These are phyloP conservation scores for Bipolaris gigantea DNA, from an alignment of 2,329 filamentous ascomycete species.

Conservation along the genomic window DNA sequence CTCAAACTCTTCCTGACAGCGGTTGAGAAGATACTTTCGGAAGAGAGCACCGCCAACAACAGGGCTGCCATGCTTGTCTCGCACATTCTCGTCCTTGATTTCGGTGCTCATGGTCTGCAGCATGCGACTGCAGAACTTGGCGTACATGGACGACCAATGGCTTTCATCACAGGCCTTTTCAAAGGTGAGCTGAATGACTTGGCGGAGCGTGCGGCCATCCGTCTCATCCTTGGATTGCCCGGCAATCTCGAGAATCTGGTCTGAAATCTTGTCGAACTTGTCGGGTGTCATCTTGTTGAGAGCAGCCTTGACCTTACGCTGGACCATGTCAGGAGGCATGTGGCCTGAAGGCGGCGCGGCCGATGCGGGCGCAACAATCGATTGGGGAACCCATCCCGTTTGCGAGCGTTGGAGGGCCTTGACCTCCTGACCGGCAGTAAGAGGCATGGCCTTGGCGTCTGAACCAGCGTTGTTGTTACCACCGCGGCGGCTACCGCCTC, in stretches of 20 bases:
- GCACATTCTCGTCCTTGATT: conserved; percentile 92
- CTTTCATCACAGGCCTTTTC: conserved; percentile 98
- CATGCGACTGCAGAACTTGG: conserved; percentile 98
- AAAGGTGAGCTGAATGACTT: conserved; percentile 98
- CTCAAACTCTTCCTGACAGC: conserved; percentile 98
- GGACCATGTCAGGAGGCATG: conserved; percentile 88
- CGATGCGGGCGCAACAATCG: conserved; percentile 43
- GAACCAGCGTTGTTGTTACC: conserved; percentile 59
- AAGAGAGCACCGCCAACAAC: conserved; percentile 93
- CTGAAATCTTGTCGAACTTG: conserved; percentile 94
- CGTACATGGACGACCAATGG: conserved; percentile 98
- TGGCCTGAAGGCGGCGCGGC: conserved; percentile 42
- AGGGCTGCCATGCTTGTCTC: conserved; percentile 83
- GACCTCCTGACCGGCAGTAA: conserved; percentile 80
- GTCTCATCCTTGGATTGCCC: conserved; percentile 93
- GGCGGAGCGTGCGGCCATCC: conserved; percentile 90
- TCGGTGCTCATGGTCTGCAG: conserved; percentile 80
- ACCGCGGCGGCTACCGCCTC: conserved; percentile 62
- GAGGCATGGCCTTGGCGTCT: conserved; percentile 85
- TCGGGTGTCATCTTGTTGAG: conserved; percentile 99
- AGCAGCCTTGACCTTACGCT: conserved; percentile 97
- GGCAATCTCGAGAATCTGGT: conserved; percentile 89
- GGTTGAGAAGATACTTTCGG: conserved; percentile 97
- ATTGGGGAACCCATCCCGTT: conserved; percentile 86
- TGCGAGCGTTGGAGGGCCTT: conserved; percentile 73